A percentile compares a stretch with the other conserved stretches of the same genome.
Evolutionary conservation across 805 yeast genomes (phyloP).

Genomic region (Suhomyces tanzawaensis): DNA sequence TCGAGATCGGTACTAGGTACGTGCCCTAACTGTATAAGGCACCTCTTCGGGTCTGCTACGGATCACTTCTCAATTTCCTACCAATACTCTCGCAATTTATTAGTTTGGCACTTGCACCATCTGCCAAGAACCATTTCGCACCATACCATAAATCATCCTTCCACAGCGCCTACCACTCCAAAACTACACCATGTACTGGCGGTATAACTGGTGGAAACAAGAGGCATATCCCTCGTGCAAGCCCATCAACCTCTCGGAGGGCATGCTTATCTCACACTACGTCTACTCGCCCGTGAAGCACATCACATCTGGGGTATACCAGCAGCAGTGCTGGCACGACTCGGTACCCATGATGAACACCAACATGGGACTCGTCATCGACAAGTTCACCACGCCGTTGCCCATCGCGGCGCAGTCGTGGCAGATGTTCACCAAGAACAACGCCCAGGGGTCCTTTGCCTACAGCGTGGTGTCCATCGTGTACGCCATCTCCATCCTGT

Average conservation of each 20-base stretch:
- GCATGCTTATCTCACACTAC: conserved; percentile 32
- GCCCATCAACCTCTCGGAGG: conserved; percentile 28
- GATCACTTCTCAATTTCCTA: no score
- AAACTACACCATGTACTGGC: conserved; percentile 40
- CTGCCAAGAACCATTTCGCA: no score
- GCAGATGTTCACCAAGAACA: conserved; percentile 37
- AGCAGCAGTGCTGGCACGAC: conserved; percentile 31
- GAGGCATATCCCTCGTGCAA: conserved; percentile 31
- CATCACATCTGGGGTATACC: conserved; percentile 23
- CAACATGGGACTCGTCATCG: conserved; percentile 31
- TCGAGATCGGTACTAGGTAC: no score
- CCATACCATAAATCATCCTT: no score
- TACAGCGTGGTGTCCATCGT: conserved; percentile 61
- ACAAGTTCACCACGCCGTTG: conserved; percentile 27
- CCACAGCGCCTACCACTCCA: no score
- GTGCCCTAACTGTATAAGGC: no score
- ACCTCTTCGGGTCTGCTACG: no score
- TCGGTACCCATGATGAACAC: conserved; percentile 39
- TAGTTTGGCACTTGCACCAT: no score
- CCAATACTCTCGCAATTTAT: no score
- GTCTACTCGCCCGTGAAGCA: conserved; percentile 19
- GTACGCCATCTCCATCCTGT: conserved; percentile 60
- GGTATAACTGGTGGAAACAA: conserved; percentile 19
- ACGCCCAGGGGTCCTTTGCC: conserved; percentile 43
- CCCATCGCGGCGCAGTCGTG: conserved; percentile 51